Conservation (phyloP, 2,329 filamentous ascomycete genomes). For the Drechslera avenae region DNA sequence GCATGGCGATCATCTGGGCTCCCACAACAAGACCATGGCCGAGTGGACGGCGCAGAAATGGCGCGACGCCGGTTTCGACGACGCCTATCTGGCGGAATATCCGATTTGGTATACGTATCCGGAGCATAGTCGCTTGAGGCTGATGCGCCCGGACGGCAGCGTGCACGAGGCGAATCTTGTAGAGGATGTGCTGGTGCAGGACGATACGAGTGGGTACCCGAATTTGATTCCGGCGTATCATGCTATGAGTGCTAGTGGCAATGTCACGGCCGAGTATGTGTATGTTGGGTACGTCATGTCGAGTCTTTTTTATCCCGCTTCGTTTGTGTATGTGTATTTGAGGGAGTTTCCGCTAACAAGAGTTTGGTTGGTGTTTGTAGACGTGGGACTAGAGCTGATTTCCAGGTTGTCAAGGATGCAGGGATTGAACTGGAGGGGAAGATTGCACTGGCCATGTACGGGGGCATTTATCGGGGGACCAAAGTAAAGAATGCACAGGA, state of each 20-base stretch:
- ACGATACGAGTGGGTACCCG: conserved; percentile 43
- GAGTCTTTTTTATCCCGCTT: too few species aligned
- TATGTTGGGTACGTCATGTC: conserved; percentile 49
- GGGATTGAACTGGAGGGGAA: conserved; percentile 55
- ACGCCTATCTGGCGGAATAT: conserved; percentile 41
- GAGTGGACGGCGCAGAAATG: conserved; percentile 42
- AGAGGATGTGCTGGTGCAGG: conserved; percentile 41
- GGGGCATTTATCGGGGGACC: conserved; percentile 53
- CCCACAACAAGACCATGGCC: conserved; percentile 45
- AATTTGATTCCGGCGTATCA: conserved; percentile 52
- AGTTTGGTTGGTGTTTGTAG: conserved; percentile 22
- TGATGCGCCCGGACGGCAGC: conserved; percentile 39
- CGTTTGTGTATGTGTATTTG: too few species aligned
- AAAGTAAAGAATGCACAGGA: conserved; percentile 56
- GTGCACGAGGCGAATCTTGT: conserved; percentile 35
- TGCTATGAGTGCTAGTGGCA: conserved; percentile 54
- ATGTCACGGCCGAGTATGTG: conserved; percentile 54
- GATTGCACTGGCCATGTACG: conserved; percentile 54
- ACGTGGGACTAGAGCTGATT: conserved; percentile 51
- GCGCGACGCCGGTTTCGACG: conserved; percentile 28
- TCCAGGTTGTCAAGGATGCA: conserved; percentile 48
- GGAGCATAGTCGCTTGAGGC: conserved; percentile 31
- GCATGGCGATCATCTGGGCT: conserved; percentile 43
- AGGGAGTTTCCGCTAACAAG: conserved; percentile 16
- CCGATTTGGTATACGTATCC: conserved; percentile 49